Evolutionary conservation across 179 eudicot genomes (phyloP).

Genomic region (Actinidia arguta): DNA sequence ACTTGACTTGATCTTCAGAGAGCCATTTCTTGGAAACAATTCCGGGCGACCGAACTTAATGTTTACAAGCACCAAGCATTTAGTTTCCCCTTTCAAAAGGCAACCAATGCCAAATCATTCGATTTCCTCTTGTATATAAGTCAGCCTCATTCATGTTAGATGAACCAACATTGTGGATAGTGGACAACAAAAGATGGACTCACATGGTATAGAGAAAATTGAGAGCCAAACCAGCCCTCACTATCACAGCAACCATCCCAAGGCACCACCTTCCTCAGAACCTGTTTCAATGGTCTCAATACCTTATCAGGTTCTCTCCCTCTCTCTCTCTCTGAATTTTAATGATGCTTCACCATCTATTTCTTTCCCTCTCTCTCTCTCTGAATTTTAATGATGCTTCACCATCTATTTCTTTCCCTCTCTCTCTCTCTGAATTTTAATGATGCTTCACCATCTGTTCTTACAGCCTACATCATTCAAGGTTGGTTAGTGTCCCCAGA

Average conservation of each 20-base stretch:
- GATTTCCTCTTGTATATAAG: background rate
- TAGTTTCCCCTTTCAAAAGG: background rate
- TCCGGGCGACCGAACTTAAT: no score
- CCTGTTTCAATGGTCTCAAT: constrained; percentile 68
- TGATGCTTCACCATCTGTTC: no score
- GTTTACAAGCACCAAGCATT: background rate
- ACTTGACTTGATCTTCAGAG: no score
- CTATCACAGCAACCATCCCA: constrained; percentile 22
- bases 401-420: background rate
- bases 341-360: no score
- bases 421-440: background rate
- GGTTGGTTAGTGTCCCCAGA: no score
- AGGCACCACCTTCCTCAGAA: constrained; percentile 53
- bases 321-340: background rate
- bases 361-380: background rate
- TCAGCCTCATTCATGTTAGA: background rate
- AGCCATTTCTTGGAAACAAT: no score
- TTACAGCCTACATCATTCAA: no score
- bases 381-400: no score
- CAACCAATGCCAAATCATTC: no score
- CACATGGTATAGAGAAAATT: constrained; percentile 14
- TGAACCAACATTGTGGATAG: background rate
- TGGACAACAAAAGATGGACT: constrained; percentile 17
- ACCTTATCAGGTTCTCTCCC: constrained; percentile 46
- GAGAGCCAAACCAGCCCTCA: constrained; percentile 31